Evolutionary conservation across 2,329 filamentous ascomycete genomes (phyloP).

Genomic region (Trichoderma sp.): DNA sequence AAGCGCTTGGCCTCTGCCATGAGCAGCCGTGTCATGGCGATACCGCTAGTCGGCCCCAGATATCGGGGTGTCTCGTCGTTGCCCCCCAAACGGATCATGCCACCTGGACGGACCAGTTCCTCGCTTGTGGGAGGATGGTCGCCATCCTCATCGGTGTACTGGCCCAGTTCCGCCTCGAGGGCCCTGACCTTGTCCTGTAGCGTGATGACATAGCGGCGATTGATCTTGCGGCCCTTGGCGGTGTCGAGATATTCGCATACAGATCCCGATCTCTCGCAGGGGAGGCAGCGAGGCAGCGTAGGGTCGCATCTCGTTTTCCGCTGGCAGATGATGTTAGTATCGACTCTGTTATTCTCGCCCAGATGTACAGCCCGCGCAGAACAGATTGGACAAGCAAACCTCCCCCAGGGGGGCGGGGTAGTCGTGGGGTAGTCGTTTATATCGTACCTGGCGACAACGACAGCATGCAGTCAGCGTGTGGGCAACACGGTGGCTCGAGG

Average conservation of each 20-base stretch:
- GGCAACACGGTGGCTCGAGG: slow-evolving; percentile 61
- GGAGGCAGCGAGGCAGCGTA: slow-evolving; percentile 82
- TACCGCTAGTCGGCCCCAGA: slow-evolving; percentile 89
- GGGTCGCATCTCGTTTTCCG: slow-evolving; percentile 96
- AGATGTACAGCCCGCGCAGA: background rate
- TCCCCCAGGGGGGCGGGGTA: background rate
- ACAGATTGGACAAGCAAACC: background rate
- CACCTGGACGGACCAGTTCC: slow-evolving; percentile 81
- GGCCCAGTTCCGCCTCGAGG: slow-evolving; percentile 76
- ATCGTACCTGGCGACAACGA: slow-evolving; percentile 70
- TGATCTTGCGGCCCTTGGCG: slow-evolving; percentile 78
- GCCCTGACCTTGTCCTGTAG: slow-evolving; percentile 82
- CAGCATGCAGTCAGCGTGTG: slow-evolving; percentile 79
- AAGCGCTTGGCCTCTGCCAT: slow-evolving; percentile 97
- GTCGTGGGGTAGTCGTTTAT: background rate
- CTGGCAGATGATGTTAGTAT: slow-evolving; percentile 42
- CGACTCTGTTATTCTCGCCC: background rate
- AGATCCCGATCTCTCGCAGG: slow-evolving; percentile 88
- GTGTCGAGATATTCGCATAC: slow-evolving; percentile 95
- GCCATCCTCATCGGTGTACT: slow-evolving; percentile 73
- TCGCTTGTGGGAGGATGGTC: slow-evolving; percentile 69
- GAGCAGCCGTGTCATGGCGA: slow-evolving; percentile 88
- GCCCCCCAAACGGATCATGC: slow-evolving; percentile 78
- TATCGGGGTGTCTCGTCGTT: slow-evolving; percentile 84
- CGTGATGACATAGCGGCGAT: slow-evolving; percentile 86